Conservation (phyloP, 805 yeast species). For the Pichia paraexigua region DNA sequence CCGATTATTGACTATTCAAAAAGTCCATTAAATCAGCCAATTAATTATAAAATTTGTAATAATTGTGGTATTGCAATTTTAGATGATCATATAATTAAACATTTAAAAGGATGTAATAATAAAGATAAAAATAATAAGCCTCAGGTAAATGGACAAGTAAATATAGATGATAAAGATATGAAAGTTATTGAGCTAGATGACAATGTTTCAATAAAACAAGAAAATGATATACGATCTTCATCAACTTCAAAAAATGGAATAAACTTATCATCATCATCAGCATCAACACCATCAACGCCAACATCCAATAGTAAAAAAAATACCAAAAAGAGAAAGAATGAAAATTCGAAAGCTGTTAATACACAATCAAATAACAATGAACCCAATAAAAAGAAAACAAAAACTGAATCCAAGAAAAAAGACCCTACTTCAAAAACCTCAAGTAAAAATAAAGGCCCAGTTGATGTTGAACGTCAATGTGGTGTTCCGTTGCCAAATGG, state of each 20-base stretch:
- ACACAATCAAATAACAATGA: conserved; percentile 1
- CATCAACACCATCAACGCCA: not conserved
- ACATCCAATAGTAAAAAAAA: conserved; percentile 2
- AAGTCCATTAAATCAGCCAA: conserved; percentile 32
- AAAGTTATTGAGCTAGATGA: not conserved
- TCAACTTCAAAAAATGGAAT: conserved; percentile 2
- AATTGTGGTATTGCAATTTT: conserved; percentile 40
- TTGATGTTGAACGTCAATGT: conserved; percentile 89
- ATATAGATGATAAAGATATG: conserved; percentile 9
- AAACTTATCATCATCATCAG: not conserved
- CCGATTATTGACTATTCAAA: conserved; percentile 1
- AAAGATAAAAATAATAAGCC: not conserved
- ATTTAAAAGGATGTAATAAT: conserved; percentile 33
- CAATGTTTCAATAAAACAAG: not conserved
- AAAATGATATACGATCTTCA: not conserved
- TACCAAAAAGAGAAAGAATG: conserved; percentile 2
- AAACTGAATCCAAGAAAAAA: conserved; percentile 17
- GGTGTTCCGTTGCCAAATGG: conserved; percentile 93
- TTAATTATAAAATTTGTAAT: conserved; percentile 40
- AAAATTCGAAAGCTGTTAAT: not conserved
- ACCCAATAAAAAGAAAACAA: conserved; percentile 9
- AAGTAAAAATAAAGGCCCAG: conserved; percentile 66
- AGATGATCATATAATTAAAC: conserved; percentile 30
- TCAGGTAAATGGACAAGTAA: not conserved
- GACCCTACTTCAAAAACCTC: conserved; percentile 29